Evolutionary conservation across 805 yeast species (phyloP), one percentile per base, ranked within the genome.

Genomic region (Kodamaea jinghongensis): DNA sequence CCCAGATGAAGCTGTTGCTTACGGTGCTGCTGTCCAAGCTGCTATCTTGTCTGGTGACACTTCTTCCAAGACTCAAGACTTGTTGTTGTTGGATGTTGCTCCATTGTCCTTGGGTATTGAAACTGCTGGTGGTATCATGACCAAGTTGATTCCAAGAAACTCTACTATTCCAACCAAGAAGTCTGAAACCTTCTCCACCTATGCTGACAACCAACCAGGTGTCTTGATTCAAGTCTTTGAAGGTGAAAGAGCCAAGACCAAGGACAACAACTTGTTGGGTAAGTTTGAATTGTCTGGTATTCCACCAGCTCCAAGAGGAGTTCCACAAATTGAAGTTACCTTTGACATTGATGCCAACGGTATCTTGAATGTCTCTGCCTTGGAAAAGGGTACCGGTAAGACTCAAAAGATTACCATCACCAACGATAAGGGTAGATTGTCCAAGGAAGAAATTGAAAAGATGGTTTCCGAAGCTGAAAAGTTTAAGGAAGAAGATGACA

Each of bases 91-190:
- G 65, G 98, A 90, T 79, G 97, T 90, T 67, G 95, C 97, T 60
- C 97, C 98, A 70, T 79, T 90, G 65, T 90, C 97, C 41, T 70
- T 89, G 58, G 98, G 98, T 82, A 89, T 90, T 71, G 97, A 90
- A 77, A 90, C 96, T 54, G 96, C 96, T 60, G 97, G 98, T 78
- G 97, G 97, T 81, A 90, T 89, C 73, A 89, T 90, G 96, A 90
- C 96, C 69, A 87, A 87, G 75, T 82, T 90, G 73, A 90, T 91
- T 61, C 96, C 96, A 76, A 86, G 99, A 80, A 91, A 91, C 86
- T 84, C 96, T 42, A 88, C 96, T 47, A 88, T 90, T 56, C 98
- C 98, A 71, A 86, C 96, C 70, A 89, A 89, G 82, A 90, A 90
- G 77, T 87, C 96, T 30, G 96, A 89, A 78, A 82, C 86, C 51